Base-by-base conservation (phyloP, 306 rosid species). In the Cucurbita moschata region DNA sequence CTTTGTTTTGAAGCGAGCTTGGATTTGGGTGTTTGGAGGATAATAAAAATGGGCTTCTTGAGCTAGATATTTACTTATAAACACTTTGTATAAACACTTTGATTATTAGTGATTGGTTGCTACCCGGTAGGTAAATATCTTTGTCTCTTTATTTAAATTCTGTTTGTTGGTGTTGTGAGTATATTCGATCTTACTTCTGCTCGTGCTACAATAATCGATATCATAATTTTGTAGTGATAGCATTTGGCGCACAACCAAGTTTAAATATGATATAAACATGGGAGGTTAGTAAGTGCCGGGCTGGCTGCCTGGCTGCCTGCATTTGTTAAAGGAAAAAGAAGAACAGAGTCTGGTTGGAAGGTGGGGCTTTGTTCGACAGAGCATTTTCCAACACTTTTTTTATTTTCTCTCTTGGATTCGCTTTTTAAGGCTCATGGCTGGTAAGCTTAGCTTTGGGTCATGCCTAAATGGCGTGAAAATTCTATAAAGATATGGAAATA, bases 361-460 rank as follows among this genome's bases (percentile, higher is more conserved):
- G 73, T 68, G 73, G 57, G 73, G 73, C 49, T 68, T 68, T 68
- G 57, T 44, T 68, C 47, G 56, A 57, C 73, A 68, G 57, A 68
- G 13, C 73, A 47, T 68, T 68, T 68, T 30, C 26, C 9, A n/a
- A 12, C n/a, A 6, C 5, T 62, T 30, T 44, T 15, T 16, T 44
- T 11, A 1, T 23, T 2, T 60, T 30, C 7, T 4, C 39, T 66
- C 52, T 67, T 67, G 71, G 53, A 65, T 65, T 42, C 53, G 52
- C 72, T 67, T 67, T 67, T 44, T 38, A 13, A 11, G n/a, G 70
- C 53, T 66, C 54, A 44, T 65, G 6, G 71, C 35, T 65, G 16
- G 26, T 64, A 16, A 64, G n/a, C 51, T 64, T 64, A n/a, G 13
- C 16, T 16, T 64, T 64, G 71, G 19, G 68, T 61, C 1, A 49